A percentile compares a stretch with the other conserved stretches of the same genome.
These are phyloP conservation scores for Suillus lakei DNA, from an alignment of 768 basidiomycete genomes.

Conservation along the genomic window DNA sequence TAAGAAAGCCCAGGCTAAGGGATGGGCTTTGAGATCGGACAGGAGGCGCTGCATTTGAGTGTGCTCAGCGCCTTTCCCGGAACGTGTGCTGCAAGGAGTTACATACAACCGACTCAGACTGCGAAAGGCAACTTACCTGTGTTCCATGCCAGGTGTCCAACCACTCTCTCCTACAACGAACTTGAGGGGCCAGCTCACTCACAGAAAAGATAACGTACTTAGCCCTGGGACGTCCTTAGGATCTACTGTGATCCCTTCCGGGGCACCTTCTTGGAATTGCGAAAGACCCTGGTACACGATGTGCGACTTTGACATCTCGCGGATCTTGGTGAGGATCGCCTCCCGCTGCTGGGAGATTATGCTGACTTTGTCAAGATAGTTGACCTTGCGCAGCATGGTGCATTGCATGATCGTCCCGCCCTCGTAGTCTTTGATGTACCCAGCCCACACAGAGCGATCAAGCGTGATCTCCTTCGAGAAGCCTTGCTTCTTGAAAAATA, in stretches of 20 bases:
- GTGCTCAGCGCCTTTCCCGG: slow-evolving; percentile 59
- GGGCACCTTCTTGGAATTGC: slow-evolving; percentile 67
- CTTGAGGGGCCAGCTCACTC: slow-evolving; percentile 6
- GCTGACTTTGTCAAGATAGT: slow-evolving; percentile 82
- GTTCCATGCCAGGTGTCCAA: slow-evolving; percentile 86
- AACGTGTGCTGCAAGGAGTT: slow-evolving; percentile 39
- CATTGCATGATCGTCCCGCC: slow-evolving; percentile 99
- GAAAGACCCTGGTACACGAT: slow-evolving; percentile 81
- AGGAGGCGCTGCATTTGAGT: slow-evolving; percentile 78
- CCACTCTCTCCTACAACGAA: slow-evolving; percentile 75
- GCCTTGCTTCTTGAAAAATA: slow-evolving; percentile 99
- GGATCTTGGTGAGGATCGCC: slow-evolving; percentile 87
- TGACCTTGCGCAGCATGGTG: slow-evolving; percentile 89
- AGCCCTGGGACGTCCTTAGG: slow-evolving; percentile 88
- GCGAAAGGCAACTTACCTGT: slow-evolving; percentile 53
- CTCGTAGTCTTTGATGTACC: slow-evolving; percentile 99
- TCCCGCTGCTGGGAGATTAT: slow-evolving; percentile 84
- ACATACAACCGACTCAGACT: slow-evolving; percentile 12
- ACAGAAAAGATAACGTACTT: slow-evolving; percentile 49
- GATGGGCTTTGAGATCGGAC: slow-evolving; percentile 76
- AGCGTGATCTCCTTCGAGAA: slow-evolving; percentile 97
- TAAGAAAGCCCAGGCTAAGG: slow-evolving; percentile 87
- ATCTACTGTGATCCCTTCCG: slow-evolving; percentile 58
- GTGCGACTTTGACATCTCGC: slow-evolving; percentile 85
- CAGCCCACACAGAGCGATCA: slow-evolving; percentile 92